These are phyloP conservation scores for Conoideocrella luteorostrata DNA, from an alignment of 2,329 filamentous ascomycete species.

Conservation along the genomic window DNA sequence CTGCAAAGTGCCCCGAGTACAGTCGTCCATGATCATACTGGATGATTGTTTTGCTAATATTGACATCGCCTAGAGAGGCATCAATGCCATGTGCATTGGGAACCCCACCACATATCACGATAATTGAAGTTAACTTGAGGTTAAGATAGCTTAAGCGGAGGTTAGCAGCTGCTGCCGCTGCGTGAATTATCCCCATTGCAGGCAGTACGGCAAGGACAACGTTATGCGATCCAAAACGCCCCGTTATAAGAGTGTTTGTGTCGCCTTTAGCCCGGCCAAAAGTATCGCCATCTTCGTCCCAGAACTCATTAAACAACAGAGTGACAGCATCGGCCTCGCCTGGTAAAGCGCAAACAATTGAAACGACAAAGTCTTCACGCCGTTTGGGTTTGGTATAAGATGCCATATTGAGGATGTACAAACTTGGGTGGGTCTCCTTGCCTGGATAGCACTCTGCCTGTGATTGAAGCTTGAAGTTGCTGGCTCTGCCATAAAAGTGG, in stretches of 20 bases:
- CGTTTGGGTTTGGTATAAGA: background rate
- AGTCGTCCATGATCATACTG: conserved; percentile 22
- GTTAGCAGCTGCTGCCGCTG: conserved; percentile 18
- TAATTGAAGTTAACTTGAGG: conserved; percentile 28
- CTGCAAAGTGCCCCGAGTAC: conserved; percentile 17
- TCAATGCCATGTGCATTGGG: conserved; percentile 13
- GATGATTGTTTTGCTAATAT: conserved; percentile 22
- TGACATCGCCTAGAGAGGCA: conserved; percentile 25
- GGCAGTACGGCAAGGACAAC: conserved; percentile 23
- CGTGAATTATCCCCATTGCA: conserved; percentile 21
- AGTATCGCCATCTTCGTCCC: conserved; percentile 14
- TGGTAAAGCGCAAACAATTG: conserved; percentile 21
- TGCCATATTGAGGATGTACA: background rate
- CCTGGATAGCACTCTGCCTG: background rate
- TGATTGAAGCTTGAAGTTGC: background rate
- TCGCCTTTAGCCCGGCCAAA: conserved; percentile 20
- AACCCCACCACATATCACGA: conserved; percentile 35
- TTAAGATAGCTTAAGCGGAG: conserved; percentile 26
- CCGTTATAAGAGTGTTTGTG: conserved; percentile 22
- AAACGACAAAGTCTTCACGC: conserved; percentile 16
- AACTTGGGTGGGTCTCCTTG: background rate
- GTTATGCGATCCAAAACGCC: conserved; percentile 20
- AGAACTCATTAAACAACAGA: conserved; percentile 20
- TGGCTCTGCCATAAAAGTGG: background rate
- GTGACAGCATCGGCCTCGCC: conserved; percentile 18